These are phyloP conservation scores for Talaromyces sp. DNA, from an alignment of 2,329 filamentous ascomycete genomes.

Conservation along the genomic window DNA sequence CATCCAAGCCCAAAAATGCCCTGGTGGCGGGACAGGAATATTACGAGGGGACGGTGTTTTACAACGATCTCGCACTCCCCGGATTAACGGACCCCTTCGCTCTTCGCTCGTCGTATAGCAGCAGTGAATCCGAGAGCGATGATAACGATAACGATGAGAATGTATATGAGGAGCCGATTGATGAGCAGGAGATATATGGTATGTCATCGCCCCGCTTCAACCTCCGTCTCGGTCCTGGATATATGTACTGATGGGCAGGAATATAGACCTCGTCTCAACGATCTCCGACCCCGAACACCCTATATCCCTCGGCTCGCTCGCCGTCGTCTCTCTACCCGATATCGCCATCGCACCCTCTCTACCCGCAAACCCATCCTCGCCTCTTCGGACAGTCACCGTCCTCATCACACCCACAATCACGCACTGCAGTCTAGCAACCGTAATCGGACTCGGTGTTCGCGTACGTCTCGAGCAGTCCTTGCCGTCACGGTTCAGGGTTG, in stretches of 20 bases:
- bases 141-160: conserved; percentile 53
- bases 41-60: conserved; percentile 46
- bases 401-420: conserved; percentile 95
- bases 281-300: conserved; percentile 98
- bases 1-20: conserved; percentile 34
- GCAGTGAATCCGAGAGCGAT: conserved; percentile 34
- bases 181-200: conserved; percentile 97
- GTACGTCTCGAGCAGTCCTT: conserved; percentile 88
- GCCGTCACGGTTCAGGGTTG: conserved; percentile 85
- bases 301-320: conserved; percentile 85
- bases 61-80: conserved; percentile 49
- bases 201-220: conserved; percentile 21
- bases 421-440: conserved; percentile 92
- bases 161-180: conserved; percentile 74
- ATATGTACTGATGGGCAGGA: background rate
- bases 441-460: conserved; percentile 90
- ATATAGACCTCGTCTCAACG: conserved; percentile 80
- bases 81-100: conserved; percentile 52
- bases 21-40: conserved; percentile 30
- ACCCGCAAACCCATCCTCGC: conserved; percentile 55
- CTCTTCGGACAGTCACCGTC: conserved; percentile 74
- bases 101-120: conserved; percentile 25
- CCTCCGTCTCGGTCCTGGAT: background rate
- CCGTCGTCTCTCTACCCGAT: conserved; percentile 93
- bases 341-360: conserved; percentile 73